Conservation (phyloP, 768 basidiomycete species). For the Phaffia tasmanica region DNA sequence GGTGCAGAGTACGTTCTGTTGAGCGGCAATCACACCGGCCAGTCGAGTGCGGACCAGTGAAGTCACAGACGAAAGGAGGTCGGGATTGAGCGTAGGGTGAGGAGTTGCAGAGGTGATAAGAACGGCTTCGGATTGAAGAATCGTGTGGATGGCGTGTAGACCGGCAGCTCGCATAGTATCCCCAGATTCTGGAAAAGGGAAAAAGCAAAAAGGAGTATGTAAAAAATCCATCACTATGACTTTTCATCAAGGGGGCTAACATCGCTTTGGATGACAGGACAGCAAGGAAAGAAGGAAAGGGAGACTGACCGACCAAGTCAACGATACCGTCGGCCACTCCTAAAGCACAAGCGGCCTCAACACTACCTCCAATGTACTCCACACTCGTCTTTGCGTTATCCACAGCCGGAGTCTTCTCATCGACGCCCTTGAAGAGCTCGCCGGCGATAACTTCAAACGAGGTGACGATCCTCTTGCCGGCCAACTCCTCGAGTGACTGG, state of each 20-base stretch:
- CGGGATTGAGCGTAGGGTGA: conserved; percentile 40
- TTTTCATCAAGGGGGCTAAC: too few relatives aligned
- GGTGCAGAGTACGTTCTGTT: conserved; percentile 67
- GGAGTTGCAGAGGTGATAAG: conserved; percentile 58
- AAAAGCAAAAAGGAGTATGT: not conserved
- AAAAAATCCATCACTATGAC: not conserved
- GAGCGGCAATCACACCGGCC: conserved; percentile 26
- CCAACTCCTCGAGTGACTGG: conserved; percentile 63
- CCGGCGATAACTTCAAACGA: conserved; percentile 83
- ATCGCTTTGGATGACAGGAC: too few relatives aligned
- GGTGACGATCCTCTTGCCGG: conserved; percentile 85
- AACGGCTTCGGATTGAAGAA: conserved; percentile 79
- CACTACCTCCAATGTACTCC: conserved; percentile 93
- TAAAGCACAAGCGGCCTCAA: conserved; percentile 92
- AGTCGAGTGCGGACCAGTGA: conserved; percentile 52
- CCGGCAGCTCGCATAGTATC: conserved; percentile 99
- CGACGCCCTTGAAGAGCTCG: conserved; percentile 53
- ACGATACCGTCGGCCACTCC: conserved; percentile 97
- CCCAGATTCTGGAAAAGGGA: conserved; percentile 62
- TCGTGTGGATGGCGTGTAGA: conserved; percentile 78
- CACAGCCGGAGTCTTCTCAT: conserved; percentile 41
- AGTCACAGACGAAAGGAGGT: conserved; percentile 68
- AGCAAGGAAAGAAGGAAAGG: not conserved
- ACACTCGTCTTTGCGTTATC: conserved; percentile 60
- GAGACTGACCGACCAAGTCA: conserved; percentile 74